Evolutionary conservation across 306 rosid genomes (phyloP).

Genomic region (Boehmeria nivea): DNA sequence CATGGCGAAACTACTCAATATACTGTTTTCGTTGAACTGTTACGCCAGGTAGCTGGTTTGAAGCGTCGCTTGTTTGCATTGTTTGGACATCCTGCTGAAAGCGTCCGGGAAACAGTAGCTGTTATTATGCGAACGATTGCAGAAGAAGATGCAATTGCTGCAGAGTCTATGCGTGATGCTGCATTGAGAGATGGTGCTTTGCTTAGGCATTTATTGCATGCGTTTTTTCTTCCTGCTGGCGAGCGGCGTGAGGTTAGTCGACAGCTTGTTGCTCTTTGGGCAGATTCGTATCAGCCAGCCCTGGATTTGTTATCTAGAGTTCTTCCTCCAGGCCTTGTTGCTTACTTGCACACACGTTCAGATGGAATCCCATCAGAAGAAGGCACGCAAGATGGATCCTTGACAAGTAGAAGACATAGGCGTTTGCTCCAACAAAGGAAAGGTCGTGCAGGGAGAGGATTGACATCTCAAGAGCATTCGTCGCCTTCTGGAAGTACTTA

Average conservation of each 20-base stretch:
- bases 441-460: slow-evolving; percentile 72
- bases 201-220: slow-evolving; percentile 85
- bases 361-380: slow-evolving; percentile 67
- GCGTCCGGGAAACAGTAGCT: slow-evolving; percentile 92
- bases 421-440: slow-evolving; percentile 88
- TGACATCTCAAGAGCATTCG: slow-evolving; percentile 65
- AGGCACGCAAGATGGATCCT: slow-evolving; percentile 60
- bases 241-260: slow-evolving; percentile 94
- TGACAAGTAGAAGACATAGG: slow-evolving; percentile 63
- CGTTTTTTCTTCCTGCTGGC: slow-evolving; percentile 82
- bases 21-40: slow-evolving; percentile 83
- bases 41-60: slow-evolving; percentile 98
- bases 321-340: slow-evolving; percentile 98
- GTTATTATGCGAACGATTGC: slow-evolving; percentile 98
- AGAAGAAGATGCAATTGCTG: slow-evolving; percentile 99
- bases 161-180: slow-evolving; percentile 99
- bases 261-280: slow-evolving; percentile 99
- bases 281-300: slow-evolving; percentile 97
- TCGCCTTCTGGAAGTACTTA: slow-evolving; percentile 50
- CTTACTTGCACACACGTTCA: slow-evolving; percentile 88
- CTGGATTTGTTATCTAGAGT: slow-evolving; percentile 84
- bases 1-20: slow-evolving; percentile 96
- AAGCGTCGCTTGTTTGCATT: slow-evolving; percentile 95
- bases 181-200: slow-evolving; percentile 98
- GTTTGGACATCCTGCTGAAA: slow-evolving; percentile 99